phyloP scores from a whole-genome alignment of 345 rosid genomes.

The Aquilaria yunnanensis region DNA sequence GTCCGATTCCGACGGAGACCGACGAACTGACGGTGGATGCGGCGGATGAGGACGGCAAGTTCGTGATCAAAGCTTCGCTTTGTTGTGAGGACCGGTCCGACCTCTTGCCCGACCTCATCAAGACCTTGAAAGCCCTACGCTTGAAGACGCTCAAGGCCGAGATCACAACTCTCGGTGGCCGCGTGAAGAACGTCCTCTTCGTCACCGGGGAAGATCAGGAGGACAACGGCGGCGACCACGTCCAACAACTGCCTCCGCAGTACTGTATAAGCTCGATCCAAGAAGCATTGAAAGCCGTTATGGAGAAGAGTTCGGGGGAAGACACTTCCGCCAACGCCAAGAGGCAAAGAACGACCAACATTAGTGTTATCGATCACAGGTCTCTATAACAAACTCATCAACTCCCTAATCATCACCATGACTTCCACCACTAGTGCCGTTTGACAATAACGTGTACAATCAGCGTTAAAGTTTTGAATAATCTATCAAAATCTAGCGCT shows the following conservation, averaged over 20 bases:
- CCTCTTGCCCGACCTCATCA: conserved; percentile 82
- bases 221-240: conserved; percentile 20
- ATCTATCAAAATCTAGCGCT: no score
- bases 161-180: conserved; percentile 87
- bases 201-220: conserved; percentile 74
- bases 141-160: conserved; percentile 86
- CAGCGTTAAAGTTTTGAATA: neutral
- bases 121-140: conserved; percentile 69
- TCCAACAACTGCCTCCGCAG: conserved; percentile 31
- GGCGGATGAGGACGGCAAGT: conserved; percentile 73
- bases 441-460: no score
- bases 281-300: conserved; percentile 85
- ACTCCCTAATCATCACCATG: neutral
- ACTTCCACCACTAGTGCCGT: neutral
- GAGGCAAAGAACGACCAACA: conserved; percentile 80
- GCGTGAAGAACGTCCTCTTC: conserved; percentile 91
- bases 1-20: conserved; percentile 71
- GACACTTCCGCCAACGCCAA: conserved; percentile 68
- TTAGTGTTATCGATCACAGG: conserved; percentile 62
- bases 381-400: conserved; percentile 30
- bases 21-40: conserved; percentile 86
- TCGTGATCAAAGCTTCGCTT: conserved; percentile 82
- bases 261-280: conserved; percentile 67
- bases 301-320: conserved; percentile 78
- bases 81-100: conserved; percentile 95